Base-by-base conservation (phyloP, 495 filamentous ascomycete species). In the Hypoxylon lenormandii region DNA sequence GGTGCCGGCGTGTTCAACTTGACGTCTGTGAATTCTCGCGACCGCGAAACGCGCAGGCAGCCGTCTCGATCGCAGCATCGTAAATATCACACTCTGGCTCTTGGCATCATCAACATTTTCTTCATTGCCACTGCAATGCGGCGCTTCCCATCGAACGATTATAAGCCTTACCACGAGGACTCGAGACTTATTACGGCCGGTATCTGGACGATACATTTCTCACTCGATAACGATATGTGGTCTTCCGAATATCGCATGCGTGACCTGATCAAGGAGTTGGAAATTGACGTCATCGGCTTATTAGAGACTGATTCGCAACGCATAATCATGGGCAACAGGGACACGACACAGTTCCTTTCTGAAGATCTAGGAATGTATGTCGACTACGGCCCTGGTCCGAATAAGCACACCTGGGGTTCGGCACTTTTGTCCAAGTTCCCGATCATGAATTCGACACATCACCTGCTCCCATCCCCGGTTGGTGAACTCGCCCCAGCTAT, bases 191-290 rank as follows among this genome's bases (percentile, higher is more conserved):
- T 96, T 28, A 97, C 96, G 0, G 90, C 92, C 6, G 96, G 96
- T 69, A 97, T 99, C 78, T 99, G 96, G 96, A 99, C 96, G 0
- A 93, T 98, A 52, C 96, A 99, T 83, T 99, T 99, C 75, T 92
- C 89, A 22, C 88, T 99, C 22, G 96, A 99, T 81, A 99, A 99
- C 75, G 91, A 97, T 78, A 97, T 98, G 96, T 98, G 93, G 93
- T 92, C 90, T 19, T 95, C 93, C 3, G 94, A 97, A 79, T 89
- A 90, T 60, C 94, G 96, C 52, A 96, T 98, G 86, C 91, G 92
- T 66, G 88, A 96, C 80, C 80, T 97, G 8, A 91, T 99, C 73
- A 91, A 92, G 72, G 95, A 97, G 74, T 81, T 97, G 15, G 96
- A 99, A 77, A 80, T 99, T 38, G 96, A 99, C 73, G 91, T 99